Percentiles rank a stretch among this genome's conserved stretches.
These are phyloP conservation scores for Gamsiella multidivaricata DNA, from an alignment of 192 early-diverging fungal genomes.

Conservation along the genomic window DNA sequence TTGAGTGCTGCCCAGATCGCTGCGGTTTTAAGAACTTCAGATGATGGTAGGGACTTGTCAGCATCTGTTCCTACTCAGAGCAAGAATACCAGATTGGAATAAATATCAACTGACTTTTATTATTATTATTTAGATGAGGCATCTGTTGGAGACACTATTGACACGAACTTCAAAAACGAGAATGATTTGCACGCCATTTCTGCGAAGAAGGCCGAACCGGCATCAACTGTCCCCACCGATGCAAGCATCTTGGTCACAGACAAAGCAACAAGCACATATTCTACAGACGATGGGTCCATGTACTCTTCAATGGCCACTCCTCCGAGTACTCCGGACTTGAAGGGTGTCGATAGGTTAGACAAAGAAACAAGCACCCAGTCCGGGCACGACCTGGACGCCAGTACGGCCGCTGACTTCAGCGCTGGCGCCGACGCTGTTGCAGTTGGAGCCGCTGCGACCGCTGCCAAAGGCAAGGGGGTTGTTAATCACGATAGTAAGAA, in stretches of 20 bases:
- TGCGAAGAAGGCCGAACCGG: slow-evolving; percentile 7
- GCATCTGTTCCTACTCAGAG: too few relatives aligned
- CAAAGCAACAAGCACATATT: slow-evolving; percentile 13
- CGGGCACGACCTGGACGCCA: background rate
- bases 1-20: background rate
- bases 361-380: background rate
- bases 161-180: too few relatives aligned
- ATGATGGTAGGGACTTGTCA: too few relatives aligned
- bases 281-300: background rate
- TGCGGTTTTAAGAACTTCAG: too few relatives aligned
- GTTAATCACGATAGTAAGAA: too few relatives aligned
- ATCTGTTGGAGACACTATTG: too few relatives aligned
- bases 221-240: background rate
- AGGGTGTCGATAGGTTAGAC: too few relatives aligned
- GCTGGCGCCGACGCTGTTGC: slow-evolving; percentile 3
- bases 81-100: too few relatives aligned
- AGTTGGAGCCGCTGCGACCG: background rate
- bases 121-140: too few relatives aligned
- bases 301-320: too few relatives aligned
- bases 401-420: background rate
- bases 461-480: background rate
- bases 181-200: slow-evolving; percentile 9
- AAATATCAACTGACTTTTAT: too few relatives aligned
- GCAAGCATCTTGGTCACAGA: slow-evolving; percentile 12
- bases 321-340: too few relatives aligned